These are phyloP conservation scores for Periglandula ipomoeae DNA, from an alignment of 2,329 filamentous ascomycete genomes.

Conservation along the genomic window DNA sequence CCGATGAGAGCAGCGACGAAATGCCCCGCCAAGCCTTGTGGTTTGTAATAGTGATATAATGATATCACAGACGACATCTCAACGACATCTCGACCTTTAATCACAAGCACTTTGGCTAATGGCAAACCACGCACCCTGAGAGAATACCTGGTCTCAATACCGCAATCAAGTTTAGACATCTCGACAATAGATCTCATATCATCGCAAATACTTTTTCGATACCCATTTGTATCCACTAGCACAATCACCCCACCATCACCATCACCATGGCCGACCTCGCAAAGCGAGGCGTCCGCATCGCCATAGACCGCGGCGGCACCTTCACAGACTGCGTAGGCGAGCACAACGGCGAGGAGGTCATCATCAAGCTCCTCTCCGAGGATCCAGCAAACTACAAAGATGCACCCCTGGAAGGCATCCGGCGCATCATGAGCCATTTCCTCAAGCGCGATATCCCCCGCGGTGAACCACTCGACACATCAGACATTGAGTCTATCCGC, in stretches of 20 bases:
- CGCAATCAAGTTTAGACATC: too few species aligned
- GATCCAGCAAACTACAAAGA: constrained; percentile 65
- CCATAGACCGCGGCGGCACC: constrained; percentile 35
- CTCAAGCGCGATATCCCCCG: constrained; percentile 23
- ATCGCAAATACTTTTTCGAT: too few species aligned
- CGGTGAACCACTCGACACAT: constrained; percentile 24
- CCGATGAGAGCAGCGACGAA: neutral
- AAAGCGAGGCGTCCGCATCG: constrained; percentile 48
- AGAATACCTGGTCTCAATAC: too few species aligned
- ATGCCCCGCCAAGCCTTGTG: neutral
- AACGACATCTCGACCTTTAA: neutral
- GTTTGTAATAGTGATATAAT: neutral
- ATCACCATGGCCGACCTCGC: constrained; percentile 44
- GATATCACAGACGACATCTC: neutral
- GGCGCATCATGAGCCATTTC: constrained; percentile 31
- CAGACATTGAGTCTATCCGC: constrained; percentile 52
- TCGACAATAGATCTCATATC: too few species aligned
- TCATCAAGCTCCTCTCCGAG: constrained; percentile 65
- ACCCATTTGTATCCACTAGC: too few species aligned
- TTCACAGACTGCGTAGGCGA: constrained; percentile 64
- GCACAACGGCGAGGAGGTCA: constrained; percentile 54
- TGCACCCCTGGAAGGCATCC: constrained; percentile 64
- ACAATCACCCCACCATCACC: too few species aligned
- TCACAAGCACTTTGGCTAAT: neutral
- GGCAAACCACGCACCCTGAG: too few species aligned